Conservation (phyloP, 495 filamentous ascomycete species). For the Lasiosphaeriaceae sp. region DNA sequence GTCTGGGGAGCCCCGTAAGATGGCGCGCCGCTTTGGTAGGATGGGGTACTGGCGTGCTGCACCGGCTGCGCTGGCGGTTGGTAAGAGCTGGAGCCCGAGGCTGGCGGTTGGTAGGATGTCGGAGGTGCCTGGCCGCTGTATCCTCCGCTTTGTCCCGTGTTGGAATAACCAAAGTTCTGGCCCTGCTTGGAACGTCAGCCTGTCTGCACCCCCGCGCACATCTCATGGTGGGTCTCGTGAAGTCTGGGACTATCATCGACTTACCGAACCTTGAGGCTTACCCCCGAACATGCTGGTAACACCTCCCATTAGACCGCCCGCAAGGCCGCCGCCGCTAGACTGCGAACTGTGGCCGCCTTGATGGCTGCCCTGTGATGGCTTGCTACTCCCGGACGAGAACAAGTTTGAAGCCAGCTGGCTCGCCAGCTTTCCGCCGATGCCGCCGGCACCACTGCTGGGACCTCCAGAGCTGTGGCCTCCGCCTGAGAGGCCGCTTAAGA, state of each 20-base stretch:
- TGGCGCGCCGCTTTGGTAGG: slow-evolving; percentile 16
- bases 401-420: slow-evolving; percentile 43
- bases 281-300: slow-evolving; percentile 41
- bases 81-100: slow-evolving; percentile 18
- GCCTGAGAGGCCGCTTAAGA: slow-evolving; percentile 30
- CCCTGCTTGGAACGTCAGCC: slow-evolving; percentile 14
- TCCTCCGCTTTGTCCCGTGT: slow-evolving; percentile 35
- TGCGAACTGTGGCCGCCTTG: slow-evolving; percentile 29
- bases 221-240: slow-evolving; percentile 7
- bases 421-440: slow-evolving; percentile 41
- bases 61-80: slow-evolving; percentile 15
- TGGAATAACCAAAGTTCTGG: slow-evolving; percentile 52
- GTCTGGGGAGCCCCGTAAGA: slow-evolving; percentile 13
- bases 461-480: slow-evolving; percentile 28
- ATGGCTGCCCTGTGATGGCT: slow-evolving; percentile 34
- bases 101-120: slow-evolving; percentile 40
- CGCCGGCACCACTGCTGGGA: slow-evolving; percentile 28
- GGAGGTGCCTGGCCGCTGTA: slow-evolving; percentile 50
- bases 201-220: too few relatives aligned
- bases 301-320: slow-evolving; percentile 39
- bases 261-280: slow-evolving; percentile 31
- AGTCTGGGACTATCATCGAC: slow-evolving; percentile 1
- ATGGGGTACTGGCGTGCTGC: slow-evolving; percentile 10
- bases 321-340: slow-evolving; percentile 32
- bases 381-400: slow-evolving; percentile 37